These are phyloP conservation scores for Verticillium klebahnii DNA, from an alignment of 2,329 filamentous ascomycete species.

Conservation along the genomic window DNA sequence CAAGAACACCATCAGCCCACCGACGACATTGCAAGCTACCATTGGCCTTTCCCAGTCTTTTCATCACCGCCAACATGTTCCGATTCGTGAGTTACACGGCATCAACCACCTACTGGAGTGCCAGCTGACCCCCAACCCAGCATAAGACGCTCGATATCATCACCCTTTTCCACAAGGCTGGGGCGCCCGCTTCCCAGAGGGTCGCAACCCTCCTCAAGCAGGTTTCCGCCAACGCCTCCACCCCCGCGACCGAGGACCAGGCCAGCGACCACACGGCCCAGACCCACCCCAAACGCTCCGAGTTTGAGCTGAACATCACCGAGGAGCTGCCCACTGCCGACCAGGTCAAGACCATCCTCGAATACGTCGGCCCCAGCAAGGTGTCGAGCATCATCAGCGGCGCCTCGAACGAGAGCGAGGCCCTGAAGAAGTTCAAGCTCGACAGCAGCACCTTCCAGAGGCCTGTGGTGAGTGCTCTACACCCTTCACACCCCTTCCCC, in stretches of 20 bases:
- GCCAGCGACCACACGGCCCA: slow-evolving; percentile 62
- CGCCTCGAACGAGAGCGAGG: slow-evolving; percentile 70
- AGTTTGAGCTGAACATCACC: slow-evolving; percentile 85
- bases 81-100: slow-evolving; percentile 35
- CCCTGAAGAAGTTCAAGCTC: slow-evolving; percentile 72
- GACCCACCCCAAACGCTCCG: slow-evolving; percentile 44
- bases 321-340: slow-evolving; percentile 75
- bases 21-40: neutral
- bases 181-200: slow-evolving; percentile 65
- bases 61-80: slow-evolving; percentile 33
- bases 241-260: slow-evolving; percentile 69
- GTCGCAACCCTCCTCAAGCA: slow-evolving; percentile 77
- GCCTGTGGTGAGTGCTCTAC: slow-evolving; percentile 62
- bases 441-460: slow-evolving; percentile 63
- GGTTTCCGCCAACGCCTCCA: slow-evolving; percentile 63
- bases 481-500: too few relatives aligned
- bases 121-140: slow-evolving; percentile 34
- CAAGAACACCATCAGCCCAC: slow-evolving; percentile 1
- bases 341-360: slow-evolving; percentile 78
- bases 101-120: neutral
- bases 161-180: slow-evolving; percentile 91
- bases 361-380: slow-evolving; percentile 66
- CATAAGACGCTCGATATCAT: slow-evolving; percentile 83
- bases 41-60: neutral
- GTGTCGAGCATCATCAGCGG: slow-evolving; percentile 64